Evolutionary conservation across 176 grass and related monocot genomes (phyloP), one percentile per base, ranked within the genome.

Genomic region (barley (Hordeum vulgare)): DNA sequence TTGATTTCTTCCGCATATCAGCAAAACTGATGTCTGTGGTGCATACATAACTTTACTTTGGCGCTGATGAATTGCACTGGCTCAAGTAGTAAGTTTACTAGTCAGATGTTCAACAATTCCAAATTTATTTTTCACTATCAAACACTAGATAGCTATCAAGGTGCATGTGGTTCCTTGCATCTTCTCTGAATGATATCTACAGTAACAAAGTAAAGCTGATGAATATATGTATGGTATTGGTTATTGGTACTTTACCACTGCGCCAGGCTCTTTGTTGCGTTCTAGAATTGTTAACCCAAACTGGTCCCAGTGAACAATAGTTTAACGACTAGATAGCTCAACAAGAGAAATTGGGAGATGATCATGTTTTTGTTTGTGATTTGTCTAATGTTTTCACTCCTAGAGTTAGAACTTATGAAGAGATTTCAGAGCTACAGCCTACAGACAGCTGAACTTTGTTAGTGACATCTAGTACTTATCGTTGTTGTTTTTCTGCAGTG

Each of bases 401-500:
- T 17, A 54, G 62, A 76, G 49, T 70, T 81, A 35, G 40, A 86
- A 44, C 20, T 64, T 82, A 23, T 66, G 67, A 64, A 71, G 15
- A 7, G 1, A 51, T 21, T 24, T 45, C 70, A 47, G 40, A 73
- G 13, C 18, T 67, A 17, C 62, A 66, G 33, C 31, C 11, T 34
- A 17, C 57, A 53, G 26, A n/a, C 34, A 28, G 76, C 63, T 49
- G 44, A 75, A 44, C 27, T 87, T 81, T 54, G 25, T 71, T 37
- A 28, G 7, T 78, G 78, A 23, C 45, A 74, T 69, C 70, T 72
- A 78, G 44, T 85, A 44, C 54, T 83, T 73, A 66, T 72, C 27
- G 28, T 71, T 79, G 15, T 58, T 72, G 36, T 78, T 78, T 65
- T 81, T 62, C 84, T 11, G 21, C 87, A 98, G 96, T 94, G 75